Base-by-base conservation (phyloP, 1,284 basidiomycete genomes). In the Leucoagaricus sp. region DNA sequence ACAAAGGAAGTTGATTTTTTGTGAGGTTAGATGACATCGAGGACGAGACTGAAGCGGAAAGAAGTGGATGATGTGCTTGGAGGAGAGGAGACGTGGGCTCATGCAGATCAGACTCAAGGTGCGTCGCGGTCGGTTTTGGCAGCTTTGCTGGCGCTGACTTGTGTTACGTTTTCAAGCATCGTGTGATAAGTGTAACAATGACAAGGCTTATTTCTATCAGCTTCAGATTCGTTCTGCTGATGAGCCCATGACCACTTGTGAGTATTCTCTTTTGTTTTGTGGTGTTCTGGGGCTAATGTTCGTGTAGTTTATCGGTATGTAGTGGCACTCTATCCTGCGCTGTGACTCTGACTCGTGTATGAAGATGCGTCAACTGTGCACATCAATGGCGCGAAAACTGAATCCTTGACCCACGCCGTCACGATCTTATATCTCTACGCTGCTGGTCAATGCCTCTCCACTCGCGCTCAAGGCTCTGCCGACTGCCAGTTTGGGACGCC, bases 181-280 rank as follows among this genome's bases (percentile, higher is more conserved):
- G 17, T 99, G 96, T 71, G 89, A 90, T 13, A 96, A 95, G 68
- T 99, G 96, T 73, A 95, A 97, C 67, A 82, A 91, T 66, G 83
- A 84, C 38, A 79, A 88, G 56, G 94, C 96, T 6, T 98, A 96
- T 74, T 99, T 93, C 73, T 94, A 96, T 72, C 95, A 98, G 75
- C 76, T 98, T 17, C 96, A 99, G 72, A 99, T 98, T 63, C 79
- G 96, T 33, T 96, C 93, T 65, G 96, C 96, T 0, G 95, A 97
- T 71, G 95, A 97, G 69, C 95, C 95, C 5, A 96, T 95, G 91
- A 97, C 95, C 7, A 97, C 92, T 0, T 97, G 95, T 92, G 80
- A 75, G 92, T 84, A 40, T 48, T 46, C 46, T 49, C 44, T 55
- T 58, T 49, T 21, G 26, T 21, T 13, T 19, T 17, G 28, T 15